Evolutionary conservation across 805 yeast genomes (phyloP), one percentile per base, ranked within the genome.

Genomic region (Yamadazyma akitaensis): DNA sequence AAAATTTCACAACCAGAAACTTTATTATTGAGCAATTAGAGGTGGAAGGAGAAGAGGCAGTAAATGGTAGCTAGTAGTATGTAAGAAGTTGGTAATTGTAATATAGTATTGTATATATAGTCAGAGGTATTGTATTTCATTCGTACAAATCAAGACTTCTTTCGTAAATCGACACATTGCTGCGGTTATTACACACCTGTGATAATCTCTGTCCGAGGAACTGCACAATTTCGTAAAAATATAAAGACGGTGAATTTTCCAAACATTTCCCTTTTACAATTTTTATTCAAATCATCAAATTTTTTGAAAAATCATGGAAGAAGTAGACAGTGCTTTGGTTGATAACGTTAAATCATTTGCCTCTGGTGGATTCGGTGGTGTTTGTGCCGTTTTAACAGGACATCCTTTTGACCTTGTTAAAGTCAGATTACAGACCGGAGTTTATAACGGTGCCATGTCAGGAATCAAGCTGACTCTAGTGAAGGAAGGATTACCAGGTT

Each of bases 341-440:
- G 96, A 88, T 48, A 95, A 92, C 70, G 71, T 85, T 55, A 89
- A 91, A 62, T 88, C 97, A 1, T 81, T 92, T 56, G 84, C 81
- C 7, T 84, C 97, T 7, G 99, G 99, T 37, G 99, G 97, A 3
- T 86, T 92, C 49, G 98, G 99, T 53, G 99, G 99, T 59, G 72
- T 92, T 19, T 91, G 96, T 65, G 97, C 98, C 2, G 98, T 92
- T 13, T 59, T 90, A 25, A 88, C 96, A 0, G 99, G 98, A 26
- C 98, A 92, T 63, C 99, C 99, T 1, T 92, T 92, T 63, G 99
- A 94, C 64, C 77, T 92, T 55, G 80, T 91, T 55, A 92, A 92
- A 64, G 99, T 92, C 13, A 77, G 96, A 50, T 79, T 92, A 51
- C 99, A 92, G 62, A 89, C 96, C 2, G 82, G 94, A 57, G 79